These are phyloP conservation scores for Triadica sebifera DNA, from an alignment of 345 rosid genomes.

Conservation along the genomic window DNA sequence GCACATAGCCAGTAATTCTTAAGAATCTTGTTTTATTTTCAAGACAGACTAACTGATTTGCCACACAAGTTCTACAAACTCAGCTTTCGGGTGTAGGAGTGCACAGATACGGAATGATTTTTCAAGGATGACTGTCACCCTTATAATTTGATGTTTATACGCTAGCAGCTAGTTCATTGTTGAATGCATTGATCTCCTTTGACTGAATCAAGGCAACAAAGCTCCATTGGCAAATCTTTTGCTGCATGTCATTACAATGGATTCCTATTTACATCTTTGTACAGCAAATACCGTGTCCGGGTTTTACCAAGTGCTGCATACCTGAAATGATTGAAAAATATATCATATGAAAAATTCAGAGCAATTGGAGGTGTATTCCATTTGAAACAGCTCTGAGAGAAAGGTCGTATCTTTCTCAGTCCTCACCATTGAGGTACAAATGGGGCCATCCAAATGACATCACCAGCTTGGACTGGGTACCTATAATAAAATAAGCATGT, in stretches of 20 bases:
- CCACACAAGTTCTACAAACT: neutral
- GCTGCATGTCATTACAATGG: constrained; percentile 34
- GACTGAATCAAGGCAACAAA: neutral
- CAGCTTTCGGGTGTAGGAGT: neutral
- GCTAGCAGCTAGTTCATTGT: neutral
- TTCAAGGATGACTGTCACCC: neutral
- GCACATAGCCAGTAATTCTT: neutral
- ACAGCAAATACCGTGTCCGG: constrained; percentile 58
- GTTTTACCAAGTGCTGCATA: constrained; percentile 84
- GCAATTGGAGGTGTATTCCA: neutral
- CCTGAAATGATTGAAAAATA: constrained; percentile 41
- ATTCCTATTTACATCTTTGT: constrained; percentile 85
- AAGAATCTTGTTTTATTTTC: neutral
- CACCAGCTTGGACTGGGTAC: constrained; percentile 95
- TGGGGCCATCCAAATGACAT: constrained; percentile 98
- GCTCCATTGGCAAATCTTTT: neutral
- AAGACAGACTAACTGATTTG: neutral
- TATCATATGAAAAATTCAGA: constrained; percentile 1
- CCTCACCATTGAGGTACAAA: constrained; percentile 88
- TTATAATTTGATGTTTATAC: constrained; percentile 1
- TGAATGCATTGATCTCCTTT: neutral
- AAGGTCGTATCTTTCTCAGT: constrained; percentile 16
- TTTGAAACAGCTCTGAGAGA: neutral
- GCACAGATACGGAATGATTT: neutral
- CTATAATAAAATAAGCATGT: constrained; percentile 31